A percentile compares a stretch with the other conserved stretches of the same genome.
phyloP scores from a whole-genome alignment of 192 early-diverging fungal species.

The Backusella parvicylindrica region DNA sequence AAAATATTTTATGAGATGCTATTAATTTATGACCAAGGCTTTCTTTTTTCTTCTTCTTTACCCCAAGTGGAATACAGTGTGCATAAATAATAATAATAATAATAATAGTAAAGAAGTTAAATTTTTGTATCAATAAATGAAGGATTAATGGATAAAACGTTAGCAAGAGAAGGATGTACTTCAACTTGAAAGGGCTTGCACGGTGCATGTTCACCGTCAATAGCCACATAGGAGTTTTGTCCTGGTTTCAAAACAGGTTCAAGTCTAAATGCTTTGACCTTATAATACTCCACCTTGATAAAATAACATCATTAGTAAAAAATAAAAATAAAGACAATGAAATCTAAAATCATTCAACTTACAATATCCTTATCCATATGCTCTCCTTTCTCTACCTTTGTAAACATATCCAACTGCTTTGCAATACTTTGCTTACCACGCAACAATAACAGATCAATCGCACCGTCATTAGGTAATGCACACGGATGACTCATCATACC shows the following conservation, averaged over 20 bases:
- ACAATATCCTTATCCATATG: constrained; percentile 47
- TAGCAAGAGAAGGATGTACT: constrained; percentile 44
- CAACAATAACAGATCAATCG: constrained; percentile 45
- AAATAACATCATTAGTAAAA: not conserved
- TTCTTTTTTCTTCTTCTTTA: no score
- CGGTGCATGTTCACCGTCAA: constrained; percentile 56
- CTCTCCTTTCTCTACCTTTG: constrained; percentile 40
- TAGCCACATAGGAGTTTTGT: constrained; percentile 39
- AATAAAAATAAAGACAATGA: not conserved
- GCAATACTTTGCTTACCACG: constrained; percentile 21
- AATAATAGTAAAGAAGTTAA: not conserved
- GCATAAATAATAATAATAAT: no score
- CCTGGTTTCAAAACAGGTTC: constrained; percentile 30
- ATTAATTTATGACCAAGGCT: no score
- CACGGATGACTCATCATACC: constrained; percentile 44
- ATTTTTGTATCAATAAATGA: constrained; percentile 5
- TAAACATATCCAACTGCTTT: constrained; percentile 35
- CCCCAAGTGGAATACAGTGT: no score
- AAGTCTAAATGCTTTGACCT: constrained; percentile 54
- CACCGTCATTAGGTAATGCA: constrained; percentile 51
- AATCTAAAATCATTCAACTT: not conserved
- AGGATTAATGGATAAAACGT: constrained; percentile 36
- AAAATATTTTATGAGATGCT: no score
- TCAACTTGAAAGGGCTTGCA: constrained; percentile 54
- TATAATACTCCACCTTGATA: constrained; percentile 53